Conservation (phyloP, 1,139 yeast species). For the Kodamaea derodonti region DNA sequence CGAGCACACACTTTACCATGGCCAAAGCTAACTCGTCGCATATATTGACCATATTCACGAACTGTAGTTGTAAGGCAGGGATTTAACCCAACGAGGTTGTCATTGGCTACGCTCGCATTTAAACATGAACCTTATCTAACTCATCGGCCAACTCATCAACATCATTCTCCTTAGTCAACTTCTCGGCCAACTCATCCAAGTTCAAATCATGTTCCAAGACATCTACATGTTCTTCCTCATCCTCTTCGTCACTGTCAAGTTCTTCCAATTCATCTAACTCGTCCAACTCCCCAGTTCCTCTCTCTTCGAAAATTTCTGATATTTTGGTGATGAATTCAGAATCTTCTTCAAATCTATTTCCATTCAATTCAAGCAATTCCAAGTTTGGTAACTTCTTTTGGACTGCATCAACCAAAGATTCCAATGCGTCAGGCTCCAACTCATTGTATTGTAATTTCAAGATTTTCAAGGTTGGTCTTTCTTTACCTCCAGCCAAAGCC, state of each 20-base stretch:
- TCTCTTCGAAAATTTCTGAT: constrained; percentile 57
- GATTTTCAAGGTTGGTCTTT: constrained; percentile 40
- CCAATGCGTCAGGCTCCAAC: constrained; percentile 64
- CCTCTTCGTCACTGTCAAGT: constrained; percentile 80
- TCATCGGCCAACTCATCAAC: constrained; percentile 59
- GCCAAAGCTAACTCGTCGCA: no score
- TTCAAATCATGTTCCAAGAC: constrained; percentile 50
- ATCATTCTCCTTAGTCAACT: constrained; percentile 35
- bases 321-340: constrained; percentile 32
- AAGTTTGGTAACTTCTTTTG: constrained; percentile 57
- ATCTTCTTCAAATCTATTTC: constrained; percentile 70
- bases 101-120: no score
- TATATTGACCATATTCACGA: no score
- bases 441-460: constrained; percentile 89
- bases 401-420: constrained; percentile 51
- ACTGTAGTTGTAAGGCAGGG: no score
- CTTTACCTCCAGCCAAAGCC: constrained; percentile 39
- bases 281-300: constrained; percentile 80
- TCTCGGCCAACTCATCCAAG: constrained; percentile 58
- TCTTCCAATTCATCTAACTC: constrained; percentile 95
- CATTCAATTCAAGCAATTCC: constrained; percentile 75
- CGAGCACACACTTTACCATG: no score
- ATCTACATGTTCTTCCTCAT: constrained; percentile 63
- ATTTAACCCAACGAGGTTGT: no score
- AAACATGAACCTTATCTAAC: constrained; percentile 52